Evolutionary conservation across 305 asterid species (phyloP).

Genomic region (Fraxinus sp.): DNA sequence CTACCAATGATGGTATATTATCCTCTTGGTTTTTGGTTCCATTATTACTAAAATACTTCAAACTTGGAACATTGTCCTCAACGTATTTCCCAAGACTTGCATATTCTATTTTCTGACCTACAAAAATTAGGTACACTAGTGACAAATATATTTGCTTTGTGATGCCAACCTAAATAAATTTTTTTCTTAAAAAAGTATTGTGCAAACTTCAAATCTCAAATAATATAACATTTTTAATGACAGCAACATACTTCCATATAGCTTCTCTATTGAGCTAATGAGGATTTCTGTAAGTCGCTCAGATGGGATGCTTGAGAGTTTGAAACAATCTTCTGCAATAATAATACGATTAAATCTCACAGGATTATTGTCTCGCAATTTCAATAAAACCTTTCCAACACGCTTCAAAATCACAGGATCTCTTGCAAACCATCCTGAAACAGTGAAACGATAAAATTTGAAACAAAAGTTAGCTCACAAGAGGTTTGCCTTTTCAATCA

Average conservation of each 20-base stretch:
- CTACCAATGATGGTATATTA: constrained; percentile 63
- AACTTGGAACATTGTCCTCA: constrained; percentile 63
- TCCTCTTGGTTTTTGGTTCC: constrained; percentile 33
- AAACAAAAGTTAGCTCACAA: neutral
- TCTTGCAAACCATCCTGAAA: constrained; percentile 86
- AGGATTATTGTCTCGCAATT: constrained; percentile 29
- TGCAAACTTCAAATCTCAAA: neutral
- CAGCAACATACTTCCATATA: constrained; percentile 58
- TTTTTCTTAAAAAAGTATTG: neutral
- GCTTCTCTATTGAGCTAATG: constrained; percentile 40
- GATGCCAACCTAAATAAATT: neutral
- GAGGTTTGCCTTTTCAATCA: neutral
- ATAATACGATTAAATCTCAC: constrained; percentile 38
- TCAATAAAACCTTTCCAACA: constrained; percentile 64
- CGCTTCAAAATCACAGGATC: constrained; percentile 61
- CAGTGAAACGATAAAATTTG: neutral
- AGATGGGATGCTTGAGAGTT: constrained; percentile 49
- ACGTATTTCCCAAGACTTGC: constrained; percentile 55
- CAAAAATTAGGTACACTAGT: constrained; percentile 13
- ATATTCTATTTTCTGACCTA: constrained; percentile 44
- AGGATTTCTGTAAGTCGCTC: constrained; percentile 38
- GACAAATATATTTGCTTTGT: neutral
- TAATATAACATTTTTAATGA: neutral
- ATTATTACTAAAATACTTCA: constrained; percentile 49
- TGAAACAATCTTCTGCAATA: constrained; percentile 83